Conservation (phyloP, 495 filamentous ascomycete species). For the Cladorrhinum samala region DNA sequence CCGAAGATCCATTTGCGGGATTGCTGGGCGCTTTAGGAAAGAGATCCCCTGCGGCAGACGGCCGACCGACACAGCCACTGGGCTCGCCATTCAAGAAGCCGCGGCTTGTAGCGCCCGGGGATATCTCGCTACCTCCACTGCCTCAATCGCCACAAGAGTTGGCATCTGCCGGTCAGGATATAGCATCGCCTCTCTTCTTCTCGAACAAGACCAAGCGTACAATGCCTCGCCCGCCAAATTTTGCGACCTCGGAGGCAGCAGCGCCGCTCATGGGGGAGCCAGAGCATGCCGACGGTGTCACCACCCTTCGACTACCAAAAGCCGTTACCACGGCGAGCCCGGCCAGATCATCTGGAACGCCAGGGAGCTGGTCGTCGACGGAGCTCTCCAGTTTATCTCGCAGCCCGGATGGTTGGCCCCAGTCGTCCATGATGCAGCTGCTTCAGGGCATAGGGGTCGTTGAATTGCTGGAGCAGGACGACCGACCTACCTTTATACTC, state of each 20-base stretch:
- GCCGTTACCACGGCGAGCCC: slow-evolving; percentile 48
- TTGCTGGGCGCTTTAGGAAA: slow-evolving; percentile 10
- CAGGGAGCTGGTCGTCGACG: slow-evolving; percentile 39
- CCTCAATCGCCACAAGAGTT: slow-evolving; percentile 12
- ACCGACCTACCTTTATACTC: slow-evolving; percentile 61
- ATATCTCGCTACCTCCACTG: slow-evolving; percentile 21
- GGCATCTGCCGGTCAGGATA: slow-evolving; percentile 20
- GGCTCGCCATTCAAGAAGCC: slow-evolving; percentile 22
- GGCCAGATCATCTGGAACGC: slow-evolving; percentile 42
- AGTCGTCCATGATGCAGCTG: slow-evolving; percentile 36
- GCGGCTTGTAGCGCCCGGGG: slow-evolving; percentile 22
- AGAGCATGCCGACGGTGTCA: slow-evolving; percentile 48
- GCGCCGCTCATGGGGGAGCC: slow-evolving; percentile 53
- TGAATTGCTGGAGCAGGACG: slow-evolving; percentile 62
- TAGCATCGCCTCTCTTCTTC: slow-evolving; percentile 53
- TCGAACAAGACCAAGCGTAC: slow-evolving; percentile 42
- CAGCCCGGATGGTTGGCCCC: slow-evolving; percentile 39
- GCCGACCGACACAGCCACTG: slow-evolving; percentile 2
- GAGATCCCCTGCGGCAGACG: slow-evolving; percentile 10
- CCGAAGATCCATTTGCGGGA: not conserved
- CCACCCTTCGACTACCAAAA: slow-evolving; percentile 57
- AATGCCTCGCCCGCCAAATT: slow-evolving; percentile 45
- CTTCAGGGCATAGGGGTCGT: slow-evolving; percentile 53
- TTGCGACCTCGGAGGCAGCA: slow-evolving; percentile 49
- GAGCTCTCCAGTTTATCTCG: slow-evolving; percentile 32